A percentile compares a stretch with the other conserved stretches of the same genome.
These are phyloP conservation scores for Rhizopogon roseolus DNA, from an alignment of 768 basidiomycete genomes.

Conservation along the genomic window DNA sequence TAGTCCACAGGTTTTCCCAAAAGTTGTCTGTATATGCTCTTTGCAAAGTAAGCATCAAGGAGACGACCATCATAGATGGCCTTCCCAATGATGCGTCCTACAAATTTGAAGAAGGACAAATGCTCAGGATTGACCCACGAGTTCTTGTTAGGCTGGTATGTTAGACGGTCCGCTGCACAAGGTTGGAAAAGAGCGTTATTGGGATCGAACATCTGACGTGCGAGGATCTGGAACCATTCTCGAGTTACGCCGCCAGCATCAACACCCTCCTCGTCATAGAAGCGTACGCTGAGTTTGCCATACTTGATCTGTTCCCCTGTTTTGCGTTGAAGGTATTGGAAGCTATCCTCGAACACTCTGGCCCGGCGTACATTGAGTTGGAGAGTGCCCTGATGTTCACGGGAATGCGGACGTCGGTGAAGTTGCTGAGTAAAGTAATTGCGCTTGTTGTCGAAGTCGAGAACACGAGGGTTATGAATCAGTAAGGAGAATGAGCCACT, in stretches of 20 bases:
- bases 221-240: constrained; percentile 98
- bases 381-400: constrained; percentile 79
- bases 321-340: constrained; percentile 84
- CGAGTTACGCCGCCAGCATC: constrained; percentile 98
- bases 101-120: constrained; percentile 96
- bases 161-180: constrained; percentile 89
- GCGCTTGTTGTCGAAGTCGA: constrained; percentile 99
- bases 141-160: constrained; percentile 94
- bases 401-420: constrained; percentile 72
- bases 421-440: constrained; percentile 93
- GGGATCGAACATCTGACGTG: constrained; percentile 98
- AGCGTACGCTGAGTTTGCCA: constrained; percentile 94
- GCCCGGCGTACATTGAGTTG: constrained; percentile 87
- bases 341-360: constrained; percentile 97
- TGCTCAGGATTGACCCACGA: constrained; percentile 95
- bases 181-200: constrained; percentile 98
- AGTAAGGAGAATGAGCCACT: constrained; percentile 96
- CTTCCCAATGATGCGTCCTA: constrained; percentile 96
- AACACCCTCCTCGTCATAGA: constrained; percentile 96
- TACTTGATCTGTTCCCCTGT: constrained; percentile 96
- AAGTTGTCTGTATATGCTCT: constrained; percentile 93
- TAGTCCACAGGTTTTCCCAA: constrained; percentile 94
- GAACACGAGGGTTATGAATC: constrained; percentile 91
- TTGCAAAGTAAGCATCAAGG: constrained; percentile 96
- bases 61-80: constrained; percentile 96